Base-by-base conservation (phyloP, 2,329 filamentous ascomycete species). In the Cercospora sp. region DNA sequence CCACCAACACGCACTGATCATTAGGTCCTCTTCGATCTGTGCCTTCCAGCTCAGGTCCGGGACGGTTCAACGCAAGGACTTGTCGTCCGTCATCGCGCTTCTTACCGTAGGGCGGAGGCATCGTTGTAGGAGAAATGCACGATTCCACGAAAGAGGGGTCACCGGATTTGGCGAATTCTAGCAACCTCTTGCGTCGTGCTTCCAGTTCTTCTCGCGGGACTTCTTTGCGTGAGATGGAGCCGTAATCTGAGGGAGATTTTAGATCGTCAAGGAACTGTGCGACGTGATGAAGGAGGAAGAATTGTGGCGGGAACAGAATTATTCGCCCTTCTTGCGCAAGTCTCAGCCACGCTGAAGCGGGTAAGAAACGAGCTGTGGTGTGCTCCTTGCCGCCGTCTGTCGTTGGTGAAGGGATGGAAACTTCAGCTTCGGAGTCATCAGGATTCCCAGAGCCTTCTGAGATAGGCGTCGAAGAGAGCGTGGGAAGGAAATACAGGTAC, bases 301-400 rank as follows among this genome's bases (percentile, higher is more conserved):
- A 90, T 76, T 98, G 95, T 0, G 95, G 95, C 3, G 95, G 95
- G 76, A 96, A 97, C 5, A 99, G 82, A 67, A 96, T 91, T 68
- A 97, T 89, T 45, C 91, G 85, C 30, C 89, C 89, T 2, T 78
- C 78, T 2, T 83, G 80, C 3, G 91, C 90, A 60, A 87, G 84
- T 5, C 82, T 79, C 20, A 97, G 82, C 90, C 94, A 97, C 20
- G 84, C 83, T 3, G 84, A 80, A 0, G 91, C 87, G 1, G 89
- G 85, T 48, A 92, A 87, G 77, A 97, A 98, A 31, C 86, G 85
- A 0, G 94, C 93, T 4, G 92, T 89, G 0, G 92, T 94, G 69
- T 89, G 86, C 75, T 90, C 88, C 64, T 89, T 80, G 30, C 87
- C 86, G 61, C 91, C 91, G 74, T 94, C 92, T 69, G 86, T 85